phyloP scores from a whole-genome alignment of 192 early-diverging fungal genomes.

The Coemansia sp. region DNA sequence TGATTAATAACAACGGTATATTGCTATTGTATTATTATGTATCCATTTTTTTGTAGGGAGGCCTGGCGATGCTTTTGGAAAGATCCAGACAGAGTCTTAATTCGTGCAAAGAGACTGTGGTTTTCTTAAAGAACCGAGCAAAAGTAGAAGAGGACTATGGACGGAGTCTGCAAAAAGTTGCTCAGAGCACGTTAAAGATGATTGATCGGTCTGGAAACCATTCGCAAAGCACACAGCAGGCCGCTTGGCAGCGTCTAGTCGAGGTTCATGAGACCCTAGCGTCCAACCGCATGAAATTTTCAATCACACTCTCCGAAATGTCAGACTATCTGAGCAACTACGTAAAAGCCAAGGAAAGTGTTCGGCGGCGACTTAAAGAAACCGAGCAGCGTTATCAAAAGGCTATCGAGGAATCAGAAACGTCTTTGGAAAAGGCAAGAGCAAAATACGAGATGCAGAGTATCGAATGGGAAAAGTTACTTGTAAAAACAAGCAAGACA shows the following conservation, averaged over 20 bases:
- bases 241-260: slow-evolving; percentile 72
- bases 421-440: slow-evolving; percentile 79
- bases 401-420: slow-evolving; percentile 75
- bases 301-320: slow-evolving; percentile 66
- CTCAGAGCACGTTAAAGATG: slow-evolving; percentile 60
- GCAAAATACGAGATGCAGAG: slow-evolving; percentile 76
- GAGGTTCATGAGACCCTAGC: slow-evolving; percentile 84
- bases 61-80: slow-evolving; percentile 46
- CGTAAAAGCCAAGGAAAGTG: slow-evolving; percentile 44
- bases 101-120: slow-evolving; percentile 61
- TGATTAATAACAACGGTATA: too few relatives aligned
- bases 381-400: slow-evolving; percentile 73
- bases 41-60: slow-evolving; percentile 25
- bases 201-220: slow-evolving; percentile 54
- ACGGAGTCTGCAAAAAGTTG: slow-evolving; percentile 73
- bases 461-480: slow-evolving; percentile 83
- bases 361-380: slow-evolving; percentile 72
- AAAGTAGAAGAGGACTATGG: slow-evolving; percentile 91
- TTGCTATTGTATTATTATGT: background rate
- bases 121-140: slow-evolving; percentile 87
- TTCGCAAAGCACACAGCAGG: slow-evolving; percentile 65
- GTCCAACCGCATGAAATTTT: slow-evolving; percentile 75
- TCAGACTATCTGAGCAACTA: slow-evolving; percentile 75
- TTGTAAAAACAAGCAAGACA: slow-evolving; percentile 49
- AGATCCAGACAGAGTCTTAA: slow-evolving; percentile 46